Base-by-base conservation (phyloP, 2,329 filamentous ascomycete species). In the Onygenales sp. region DNA sequence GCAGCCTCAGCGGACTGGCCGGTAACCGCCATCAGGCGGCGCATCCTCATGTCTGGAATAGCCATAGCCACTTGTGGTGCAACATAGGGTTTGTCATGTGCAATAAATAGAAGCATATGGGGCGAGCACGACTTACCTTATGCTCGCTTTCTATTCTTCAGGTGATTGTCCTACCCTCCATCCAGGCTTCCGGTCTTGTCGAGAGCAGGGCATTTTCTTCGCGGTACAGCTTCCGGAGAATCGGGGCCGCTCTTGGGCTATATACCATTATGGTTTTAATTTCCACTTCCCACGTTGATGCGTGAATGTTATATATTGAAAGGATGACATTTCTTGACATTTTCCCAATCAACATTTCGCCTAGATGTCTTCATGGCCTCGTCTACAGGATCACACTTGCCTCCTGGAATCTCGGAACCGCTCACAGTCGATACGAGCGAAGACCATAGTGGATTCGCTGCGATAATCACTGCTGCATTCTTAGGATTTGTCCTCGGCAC, bases 361-460 rank as follows among this genome's bases (percentile, higher is more conserved):
- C 43, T 14, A 38, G 7, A 33, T 33, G 32, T 32, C 38, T 52
- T 21, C 11, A 51, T 43, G 41, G 57, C 43, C 38, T 50, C 52
- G 35, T 13, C 41, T 17, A 45, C 50, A 7, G 33, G 50, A n/a
- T 49, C 55, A n/a, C 21, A 51, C 1, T 55, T 62, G 8, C 61
- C 61, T 7, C 48, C 56, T 7, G 59, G 60, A 11, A 51, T 64
- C 7, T 60, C 63, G n/a, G 55, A 66, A 43, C 70, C 72, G 3
- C 60, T 73, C 36, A 64, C 66, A 14, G 59, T 61, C 45, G 61
- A 73, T 49, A 70, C 65, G 7, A 44, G 59, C n/a, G 60, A 64
- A 21, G 65, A 76, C 56, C 70, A 74, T 52, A 65, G 68, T 43
- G 72, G 71, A 11, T 55, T 74, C 21, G 61, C 76, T 14, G 61